These are phyloP conservation scores for Claviceps fusiformis DNA, from an alignment of 2,329 filamentous ascomycete genomes.

Conservation along the genomic window DNA sequence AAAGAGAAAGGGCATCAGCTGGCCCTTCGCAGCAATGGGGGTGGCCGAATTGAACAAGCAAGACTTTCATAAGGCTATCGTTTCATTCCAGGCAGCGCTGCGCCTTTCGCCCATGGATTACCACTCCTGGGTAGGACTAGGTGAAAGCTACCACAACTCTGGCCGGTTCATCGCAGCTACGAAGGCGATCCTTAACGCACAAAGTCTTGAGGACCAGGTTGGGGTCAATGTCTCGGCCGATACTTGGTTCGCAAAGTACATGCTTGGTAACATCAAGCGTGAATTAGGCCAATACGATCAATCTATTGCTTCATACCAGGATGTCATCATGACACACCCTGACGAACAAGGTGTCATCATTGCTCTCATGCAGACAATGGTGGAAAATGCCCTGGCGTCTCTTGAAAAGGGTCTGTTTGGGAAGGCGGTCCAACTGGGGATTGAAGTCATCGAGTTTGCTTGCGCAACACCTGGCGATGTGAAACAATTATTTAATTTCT, in stretches of 20 bases:
- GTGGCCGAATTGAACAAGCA: constrained; percentile 92
- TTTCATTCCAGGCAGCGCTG: constrained; percentile 82
- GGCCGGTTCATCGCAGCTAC: constrained; percentile 89
- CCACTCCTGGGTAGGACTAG: constrained; percentile 88
- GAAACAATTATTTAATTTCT: constrained; percentile 74
- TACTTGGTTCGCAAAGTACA: constrained; percentile 91
- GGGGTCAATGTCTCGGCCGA: constrained; percentile 43
- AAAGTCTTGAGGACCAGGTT: constrained; percentile 53
- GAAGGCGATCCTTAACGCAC: constrained; percentile 77
- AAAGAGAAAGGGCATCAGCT: constrained; percentile 84
- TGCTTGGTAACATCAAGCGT: constrained; percentile 87
- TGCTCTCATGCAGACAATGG: constrained; percentile 74
- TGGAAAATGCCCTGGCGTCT: constrained; percentile 66
- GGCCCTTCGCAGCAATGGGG: constrained; percentile 88
- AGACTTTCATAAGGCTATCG: constrained; percentile 75
- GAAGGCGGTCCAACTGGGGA: constrained; percentile 59
- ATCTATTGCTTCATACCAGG: constrained; percentile 62
- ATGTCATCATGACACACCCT: constrained; percentile 54
- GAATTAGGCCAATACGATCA: constrained; percentile 85
- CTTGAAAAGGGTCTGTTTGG: constrained; percentile 79
- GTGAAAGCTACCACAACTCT: constrained; percentile 94
- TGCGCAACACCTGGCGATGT: constrained; percentile 45
- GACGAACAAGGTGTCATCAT: constrained; percentile 77
- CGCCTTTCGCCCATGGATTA: constrained; percentile 77
- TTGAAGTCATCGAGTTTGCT: constrained; percentile 56